phyloP scores from a whole-genome alignment of 164 flowering plant species.

The Vitis cinerea region DNA sequence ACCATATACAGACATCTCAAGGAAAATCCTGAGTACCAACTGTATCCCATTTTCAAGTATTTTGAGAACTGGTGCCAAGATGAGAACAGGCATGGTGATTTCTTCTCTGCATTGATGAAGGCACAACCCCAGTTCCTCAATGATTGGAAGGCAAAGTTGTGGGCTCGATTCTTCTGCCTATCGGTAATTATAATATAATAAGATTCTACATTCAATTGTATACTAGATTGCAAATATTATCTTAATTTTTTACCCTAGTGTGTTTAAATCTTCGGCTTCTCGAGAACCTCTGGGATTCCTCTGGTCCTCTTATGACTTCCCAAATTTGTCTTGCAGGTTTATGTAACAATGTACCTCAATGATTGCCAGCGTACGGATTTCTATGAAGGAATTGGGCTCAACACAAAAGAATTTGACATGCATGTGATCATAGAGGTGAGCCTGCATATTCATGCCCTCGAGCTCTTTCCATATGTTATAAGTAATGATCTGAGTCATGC shows the following conservation, averaged over 20 bases:
- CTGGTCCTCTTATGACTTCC: neutral
- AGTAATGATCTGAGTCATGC: neutral
- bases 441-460: neutral
- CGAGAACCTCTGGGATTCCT: no score
- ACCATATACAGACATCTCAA: constrained; percentile 94
- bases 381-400: constrained; percentile 95
- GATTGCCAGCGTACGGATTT: constrained; percentile 91
- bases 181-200: constrained; percentile 49
- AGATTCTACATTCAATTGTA: no score
- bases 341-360: constrained; percentile 97
- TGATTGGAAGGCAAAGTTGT: constrained; percentile 96
- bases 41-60: constrained; percentile 96
- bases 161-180: constrained; percentile 95
- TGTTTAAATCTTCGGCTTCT: no score
- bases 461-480: neutral
- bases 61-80: constrained; percentile 99
- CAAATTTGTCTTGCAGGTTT: constrained; percentile 53
- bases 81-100: constrained; percentile 98
- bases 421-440: constrained; percentile 97
- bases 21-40: constrained; percentile 84
- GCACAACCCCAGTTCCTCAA: constrained; percentile 98
- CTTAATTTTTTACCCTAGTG: no score
- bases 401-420: constrained; percentile 97
- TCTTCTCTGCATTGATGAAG: constrained; percentile 96
- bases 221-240: no score